Conservation (phyloP, 2,329 filamentous ascomycete genomes). For the Apiospora malaysiana region DNA sequence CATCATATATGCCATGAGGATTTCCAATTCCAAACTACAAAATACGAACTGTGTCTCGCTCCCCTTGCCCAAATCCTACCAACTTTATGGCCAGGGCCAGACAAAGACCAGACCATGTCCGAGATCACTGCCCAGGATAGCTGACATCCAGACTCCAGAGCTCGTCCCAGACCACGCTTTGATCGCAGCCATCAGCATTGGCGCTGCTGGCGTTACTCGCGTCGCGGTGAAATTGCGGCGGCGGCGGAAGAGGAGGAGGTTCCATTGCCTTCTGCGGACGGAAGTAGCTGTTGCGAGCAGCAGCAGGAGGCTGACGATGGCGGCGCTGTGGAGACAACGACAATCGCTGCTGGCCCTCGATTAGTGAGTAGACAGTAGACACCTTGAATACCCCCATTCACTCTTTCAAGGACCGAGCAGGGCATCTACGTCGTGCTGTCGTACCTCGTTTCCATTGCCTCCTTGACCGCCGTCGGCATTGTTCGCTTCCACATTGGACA, state of each 20-base stretch:
- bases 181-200: slow-evolving; percentile 48
- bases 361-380: slow-evolving; percentile 9
- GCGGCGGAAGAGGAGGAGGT: neutral
- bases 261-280: slow-evolving; percentile 24
- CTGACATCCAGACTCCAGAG: slow-evolving; percentile 67
- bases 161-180: slow-evolving; percentile 65
- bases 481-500: slow-evolving; percentile 1
- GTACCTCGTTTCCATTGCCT: slow-evolving; percentile 53
- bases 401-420: slow-evolving; percentile 53
- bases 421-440: slow-evolving; percentile 52
- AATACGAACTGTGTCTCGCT: slow-evolving; percentile 15
- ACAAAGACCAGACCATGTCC: no score
- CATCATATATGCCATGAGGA: neutral
- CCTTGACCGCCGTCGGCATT: neutral
- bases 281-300: neutral
- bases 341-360: slow-evolving; percentile 24
- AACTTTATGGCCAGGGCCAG: no score
- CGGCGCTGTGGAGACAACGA: slow-evolving; percentile 17
- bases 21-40: neutral
- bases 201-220: slow-evolving; percentile 44
- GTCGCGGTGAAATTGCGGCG: neutral
- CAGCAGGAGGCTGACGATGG: neutral
- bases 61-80: slow-evolving; percentile 25
- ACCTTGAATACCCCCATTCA: neutral
- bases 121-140: slow-evolving; percentile 50